Evolutionary conservation across 2,329 filamentous ascomycete genomes (phyloP).

Genomic region (Xylaria sp.): DNA sequence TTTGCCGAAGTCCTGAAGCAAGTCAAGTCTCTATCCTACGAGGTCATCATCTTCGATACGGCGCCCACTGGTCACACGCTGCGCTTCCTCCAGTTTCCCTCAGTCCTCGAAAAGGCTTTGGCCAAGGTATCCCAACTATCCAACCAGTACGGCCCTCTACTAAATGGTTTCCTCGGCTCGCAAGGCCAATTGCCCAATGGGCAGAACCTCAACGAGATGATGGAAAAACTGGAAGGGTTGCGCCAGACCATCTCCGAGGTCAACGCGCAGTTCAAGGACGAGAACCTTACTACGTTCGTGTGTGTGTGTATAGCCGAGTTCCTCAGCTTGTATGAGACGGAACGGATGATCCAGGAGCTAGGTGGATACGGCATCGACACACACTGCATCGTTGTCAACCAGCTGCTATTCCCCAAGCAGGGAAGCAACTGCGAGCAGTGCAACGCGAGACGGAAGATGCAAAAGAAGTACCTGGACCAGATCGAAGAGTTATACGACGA

Average conservation of each 20-base stretch:
- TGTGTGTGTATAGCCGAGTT: constrained; percentile 99
- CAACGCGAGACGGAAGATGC: constrained; percentile 94
- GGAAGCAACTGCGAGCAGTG: constrained; percentile 93
- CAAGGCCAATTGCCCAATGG: constrained; percentile 83
- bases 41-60: constrained; percentile 99
- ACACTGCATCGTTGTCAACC: constrained; percentile 97
- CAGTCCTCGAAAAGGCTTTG: constrained; percentile 97
- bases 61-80: constrained; percentile 97
- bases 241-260: constrained; percentile 94
- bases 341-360: constrained; percentile 99
- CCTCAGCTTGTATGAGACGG: constrained; percentile 95
- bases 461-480: constrained; percentile 98
- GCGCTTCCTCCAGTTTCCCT: constrained; percentile 97
- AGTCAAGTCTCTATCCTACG: constrained; percentile 98
- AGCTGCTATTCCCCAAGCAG: constrained; percentile 90
- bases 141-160: constrained; percentile 91
- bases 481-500: constrained; percentile 99
- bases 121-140: constrained; percentile 96
- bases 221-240: constrained; percentile 92
- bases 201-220: constrained; percentile 90
- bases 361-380: constrained; percentile 94
- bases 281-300: constrained; percentile 94
- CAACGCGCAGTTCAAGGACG: constrained; percentile 98
- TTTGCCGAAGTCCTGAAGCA: constrained; percentile 99
- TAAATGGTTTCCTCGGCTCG: constrained; percentile 90